A percentile compares a stretch with the other conserved stretches of the same genome.
Evolutionary conservation across 2,329 filamentous ascomycete species (phyloP).

Genomic region (Ophiobolus disseminans): DNA sequence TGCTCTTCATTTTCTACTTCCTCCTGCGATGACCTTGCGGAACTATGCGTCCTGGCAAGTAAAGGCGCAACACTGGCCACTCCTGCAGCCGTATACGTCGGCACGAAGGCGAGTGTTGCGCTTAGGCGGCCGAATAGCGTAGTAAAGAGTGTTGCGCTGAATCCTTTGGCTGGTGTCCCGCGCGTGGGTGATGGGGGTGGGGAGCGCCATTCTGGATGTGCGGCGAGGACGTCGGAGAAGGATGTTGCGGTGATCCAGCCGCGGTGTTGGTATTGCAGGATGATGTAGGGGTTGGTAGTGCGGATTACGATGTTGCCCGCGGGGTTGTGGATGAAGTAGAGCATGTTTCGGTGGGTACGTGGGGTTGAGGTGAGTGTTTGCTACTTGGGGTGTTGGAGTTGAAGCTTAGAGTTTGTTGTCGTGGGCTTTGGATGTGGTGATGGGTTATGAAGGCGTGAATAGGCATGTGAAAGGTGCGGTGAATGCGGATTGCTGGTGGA

Average conservation of each 20-base stretch:
- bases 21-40: too few relatives aligned
- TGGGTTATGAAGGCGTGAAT: too few relatives aligned
- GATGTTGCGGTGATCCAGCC: slow-evolving; percentile 14
- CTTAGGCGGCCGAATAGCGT: neutral
- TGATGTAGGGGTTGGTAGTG: slow-evolving; percentile 6
- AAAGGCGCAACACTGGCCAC: neutral
- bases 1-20: too few relatives aligned
- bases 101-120: neutral
- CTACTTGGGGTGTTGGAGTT: neutral
- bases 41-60: too few relatives aligned
- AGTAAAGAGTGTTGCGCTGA: neutral
- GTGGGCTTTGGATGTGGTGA: too few relatives aligned
- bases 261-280: neutral
- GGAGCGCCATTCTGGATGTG: slow-evolving; percentile 5
- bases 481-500: neutral
- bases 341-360: slow-evolving; percentile 6
- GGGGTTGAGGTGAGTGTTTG: neutral
- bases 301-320: slow-evolving; percentile 8
- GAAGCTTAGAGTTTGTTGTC: too few relatives aligned
- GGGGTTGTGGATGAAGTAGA: slow-evolving; percentile 11
- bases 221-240: neutral
- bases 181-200: neutral
- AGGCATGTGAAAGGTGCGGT: neutral
- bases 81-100: neutral
- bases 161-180: neutral